A percentile compares a stretch with the other conserved stretches of the same genome.
These are phyloP conservation scores for Fusarium nematophilum DNA, from an alignment of 2,329 filamentous ascomycete species.

Conservation along the genomic window DNA sequence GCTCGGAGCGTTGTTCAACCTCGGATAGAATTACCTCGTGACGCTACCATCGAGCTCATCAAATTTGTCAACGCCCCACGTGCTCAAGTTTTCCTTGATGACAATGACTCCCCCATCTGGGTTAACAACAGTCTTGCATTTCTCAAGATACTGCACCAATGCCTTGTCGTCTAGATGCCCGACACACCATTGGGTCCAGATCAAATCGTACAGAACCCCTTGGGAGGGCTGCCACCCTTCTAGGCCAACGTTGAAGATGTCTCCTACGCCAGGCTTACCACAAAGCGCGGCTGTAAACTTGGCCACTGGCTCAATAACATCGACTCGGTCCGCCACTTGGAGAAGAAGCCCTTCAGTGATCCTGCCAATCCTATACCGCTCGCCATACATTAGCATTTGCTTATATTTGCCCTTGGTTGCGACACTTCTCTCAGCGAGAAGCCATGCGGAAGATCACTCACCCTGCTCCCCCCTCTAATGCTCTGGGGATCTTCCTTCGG, in stretches of 20 bases:
- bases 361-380: slow-evolving; percentile 75
- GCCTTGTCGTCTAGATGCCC: slow-evolving; percentile 82
- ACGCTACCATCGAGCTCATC: slow-evolving; percentile 81
- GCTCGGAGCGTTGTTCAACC: background rate
- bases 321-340: slow-evolving; percentile 74
- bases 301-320: slow-evolving; percentile 85
- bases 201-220: slow-evolving; percentile 73
- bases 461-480: slow-evolving; percentile 55
- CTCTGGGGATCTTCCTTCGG: slow-evolving; percentile 43
- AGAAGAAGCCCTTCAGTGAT: slow-evolving; percentile 83
- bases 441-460: slow-evolving; percentile 33
- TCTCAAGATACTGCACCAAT: slow-evolving; percentile 72
- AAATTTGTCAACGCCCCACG: slow-evolving; percentile 71
- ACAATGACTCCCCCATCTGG: slow-evolving; percentile 45
- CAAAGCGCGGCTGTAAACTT: slow-evolving; percentile 79
- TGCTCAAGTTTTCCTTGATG: slow-evolving; percentile 76
- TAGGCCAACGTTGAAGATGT: slow-evolving; percentile 78
- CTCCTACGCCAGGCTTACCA: slow-evolving; percentile 66
- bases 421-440: no score
- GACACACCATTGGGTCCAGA: slow-evolving; percentile 92
- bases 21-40: slow-evolving; percentile 70
- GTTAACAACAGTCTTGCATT: slow-evolving; percentile 61
- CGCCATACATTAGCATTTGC: no score
- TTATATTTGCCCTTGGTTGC: no score
- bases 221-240: slow-evolving; percentile 69